Evolutionary conservation across 2,329 filamentous ascomycete genomes (phyloP).

Genomic region (Phialophora tarda): DNA sequence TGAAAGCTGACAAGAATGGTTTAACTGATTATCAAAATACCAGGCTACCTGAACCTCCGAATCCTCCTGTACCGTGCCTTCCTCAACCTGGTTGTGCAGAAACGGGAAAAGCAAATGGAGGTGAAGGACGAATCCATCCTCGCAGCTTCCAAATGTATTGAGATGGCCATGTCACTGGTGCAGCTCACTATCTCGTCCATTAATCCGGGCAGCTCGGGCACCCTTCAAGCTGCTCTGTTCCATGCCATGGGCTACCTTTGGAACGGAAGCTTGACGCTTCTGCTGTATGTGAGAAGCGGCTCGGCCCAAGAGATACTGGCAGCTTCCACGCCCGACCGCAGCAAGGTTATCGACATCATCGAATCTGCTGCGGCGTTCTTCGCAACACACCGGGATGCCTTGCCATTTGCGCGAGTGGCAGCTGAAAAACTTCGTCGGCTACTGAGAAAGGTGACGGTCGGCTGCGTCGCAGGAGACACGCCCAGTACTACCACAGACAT

Average conservation of each 20-base stretch:
- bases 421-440: not conserved
- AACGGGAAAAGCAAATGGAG: constrained; percentile 1
- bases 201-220: constrained; percentile 11
- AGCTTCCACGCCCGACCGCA: not conserved
- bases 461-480: not conserved
- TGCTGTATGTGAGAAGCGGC: constrained; percentile 19
- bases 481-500: constrained; percentile 9
- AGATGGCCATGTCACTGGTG: not conserved
- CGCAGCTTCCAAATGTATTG: constrained; percentile 20
- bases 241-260: constrained; percentile 28
- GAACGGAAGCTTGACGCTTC: constrained; percentile 24
- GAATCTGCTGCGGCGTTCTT: not conserved
- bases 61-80: constrained; percentile 28
- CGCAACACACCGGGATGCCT: not conserved
- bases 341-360: not conserved
- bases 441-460: not conserved
- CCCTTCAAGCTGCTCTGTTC: constrained; percentile 22
- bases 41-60: constrained; percentile 2
- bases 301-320: not conserved
- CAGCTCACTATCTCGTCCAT: constrained; percentile 1
- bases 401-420: constrained; percentile 3
- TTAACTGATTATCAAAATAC: constrained; percentile 9
- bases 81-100: constrained; percentile 23
- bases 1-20: constrained; percentile 4
- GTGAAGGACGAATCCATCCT: constrained; percentile 8